Evolutionary conservation across 2,329 filamentous ascomycete genomes (phyloP), one percentile per base, ranked within the genome.

Genomic region (Cladosporium sp.): DNA sequence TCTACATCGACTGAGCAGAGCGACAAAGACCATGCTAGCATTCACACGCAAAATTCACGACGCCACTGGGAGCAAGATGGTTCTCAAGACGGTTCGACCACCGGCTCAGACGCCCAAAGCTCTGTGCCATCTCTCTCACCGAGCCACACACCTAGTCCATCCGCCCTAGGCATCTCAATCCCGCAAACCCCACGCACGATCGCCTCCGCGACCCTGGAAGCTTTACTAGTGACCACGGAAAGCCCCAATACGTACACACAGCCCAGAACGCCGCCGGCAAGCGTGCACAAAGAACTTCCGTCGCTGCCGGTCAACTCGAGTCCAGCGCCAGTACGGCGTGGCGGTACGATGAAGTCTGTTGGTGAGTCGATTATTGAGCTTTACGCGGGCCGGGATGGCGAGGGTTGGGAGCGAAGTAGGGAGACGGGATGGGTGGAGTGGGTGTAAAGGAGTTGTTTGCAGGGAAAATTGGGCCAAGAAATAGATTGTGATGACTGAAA

Each of bases 361-460:
- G 73, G 73, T 1, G 74, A 75, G 14, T 73, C 70, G n/a, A 76
- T 76, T 52, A 75, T 76, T 26, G 74, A 73, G 15, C 71, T 71
- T 30, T 76, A 76, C 36, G 60, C 21, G 2, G 32, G 32, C n/a
- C 12, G 41, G 21, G 44, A 51, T 11, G 44, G 44, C 4, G 59
- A 51, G 30, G 44, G 30, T n/a, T 61, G 59, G 59, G 59, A 49
- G 12, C 14, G n/a, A 18, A n/a, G 28, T 34, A 15, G 21, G 47
- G 30, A 51, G 41, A 4, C 41, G 10, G 41, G 41, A n/a, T 47
- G n/a, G 41, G 41, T 47, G n/a, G 41, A 47, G 41, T 47, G 41
- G 41, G 41, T 47, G 8, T 47, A 47, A n/a, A n/a, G 8, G n/a
- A 1, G 7, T 12, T 21, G n/a, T 4, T 21, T 47, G n/a, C n/a